Conservation (phyloP, 495 filamentous ascomycete species). For the Podospora comata region DNA sequence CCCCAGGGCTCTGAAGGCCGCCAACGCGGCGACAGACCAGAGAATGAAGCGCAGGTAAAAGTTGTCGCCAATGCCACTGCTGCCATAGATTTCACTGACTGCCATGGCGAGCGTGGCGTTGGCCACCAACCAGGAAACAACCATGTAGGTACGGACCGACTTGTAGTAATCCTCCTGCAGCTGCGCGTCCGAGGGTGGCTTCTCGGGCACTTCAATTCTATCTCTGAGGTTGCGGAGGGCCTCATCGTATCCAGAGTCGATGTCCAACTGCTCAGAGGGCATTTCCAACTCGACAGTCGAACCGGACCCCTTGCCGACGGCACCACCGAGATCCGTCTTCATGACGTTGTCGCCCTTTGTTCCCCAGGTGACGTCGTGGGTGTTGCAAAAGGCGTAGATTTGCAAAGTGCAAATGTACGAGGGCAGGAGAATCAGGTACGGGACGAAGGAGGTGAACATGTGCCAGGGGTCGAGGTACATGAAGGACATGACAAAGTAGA, state of each 20-base stretch:
- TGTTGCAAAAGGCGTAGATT: constrained; percentile 99
- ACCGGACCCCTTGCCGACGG: constrained; percentile 66
- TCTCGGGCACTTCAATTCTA: constrained; percentile 72
- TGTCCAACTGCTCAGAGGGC: constrained; percentile 96
- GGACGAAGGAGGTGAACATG: constrained; percentile 90
- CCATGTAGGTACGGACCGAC: constrained; percentile 97
- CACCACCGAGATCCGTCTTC: constrained; percentile 84
- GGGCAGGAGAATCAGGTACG: constrained; percentile 91
- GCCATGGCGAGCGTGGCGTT: constrained; percentile 94
- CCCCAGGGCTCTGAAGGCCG: constrained; percentile 78
- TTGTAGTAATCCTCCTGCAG: constrained; percentile 98
- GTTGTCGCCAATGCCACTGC: constrained; percentile 67
- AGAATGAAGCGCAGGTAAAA: constrained; percentile 91
- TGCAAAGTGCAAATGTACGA: constrained; percentile 95
- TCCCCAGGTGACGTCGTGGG: constrained; percentile 98
- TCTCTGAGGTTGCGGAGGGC: constrained; percentile 95
- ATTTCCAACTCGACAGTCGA: constrained; percentile 84
- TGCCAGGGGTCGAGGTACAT: constrained; percentile 98
- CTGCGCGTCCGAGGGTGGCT: constrained; percentile 66
- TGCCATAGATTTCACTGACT: constrained; percentile 80
- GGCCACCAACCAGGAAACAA: constrained; percentile 89
- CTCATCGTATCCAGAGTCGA: constrained; percentile 96
- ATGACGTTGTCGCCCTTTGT: constrained; percentile 98
- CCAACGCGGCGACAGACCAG: constrained; percentile 85
- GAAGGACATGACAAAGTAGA: constrained; percentile 96